Conservation (phyloP, 2,329 filamentous ascomycete genomes). For the Venturia oleaginea region DNA sequence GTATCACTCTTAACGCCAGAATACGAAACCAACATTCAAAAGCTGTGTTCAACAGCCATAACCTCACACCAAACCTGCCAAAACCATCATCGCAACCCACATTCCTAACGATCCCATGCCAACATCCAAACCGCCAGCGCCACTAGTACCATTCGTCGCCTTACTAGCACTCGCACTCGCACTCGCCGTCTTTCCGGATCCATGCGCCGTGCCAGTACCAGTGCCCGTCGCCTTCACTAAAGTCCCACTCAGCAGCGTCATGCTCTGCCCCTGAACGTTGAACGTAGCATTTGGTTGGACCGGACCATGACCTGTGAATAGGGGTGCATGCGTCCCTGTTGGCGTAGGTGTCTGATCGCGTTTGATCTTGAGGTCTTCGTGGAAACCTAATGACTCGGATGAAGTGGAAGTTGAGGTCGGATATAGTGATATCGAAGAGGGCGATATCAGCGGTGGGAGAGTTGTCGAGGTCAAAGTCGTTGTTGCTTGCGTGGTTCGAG, state of each 20-base stretch:
- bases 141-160: neutral
- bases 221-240: neutral
- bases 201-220: neutral
- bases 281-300: neutral
- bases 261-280: neutral
- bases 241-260: neutral
- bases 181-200: neutral
- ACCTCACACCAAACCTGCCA: neutral
- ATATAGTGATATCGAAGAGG: neutral
- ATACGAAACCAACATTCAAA: neutral
- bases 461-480: neutral
- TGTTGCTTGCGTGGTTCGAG: neutral
- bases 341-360: neutral
- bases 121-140: neutral
- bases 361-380: constrained; percentile 1
- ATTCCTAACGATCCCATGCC: neutral
- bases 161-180: neutral
- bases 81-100: neutral
- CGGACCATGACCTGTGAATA: neutral
- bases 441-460: neutral
- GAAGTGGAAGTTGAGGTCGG: neutral
- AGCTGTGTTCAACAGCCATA: neutral
- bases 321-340: neutral
- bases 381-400: neutral
- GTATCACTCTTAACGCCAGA: neutral